phyloP scores from a whole-genome alignment of 768 basidiomycete genomes.

The Chalciporus pseudorubinellus region DNA sequence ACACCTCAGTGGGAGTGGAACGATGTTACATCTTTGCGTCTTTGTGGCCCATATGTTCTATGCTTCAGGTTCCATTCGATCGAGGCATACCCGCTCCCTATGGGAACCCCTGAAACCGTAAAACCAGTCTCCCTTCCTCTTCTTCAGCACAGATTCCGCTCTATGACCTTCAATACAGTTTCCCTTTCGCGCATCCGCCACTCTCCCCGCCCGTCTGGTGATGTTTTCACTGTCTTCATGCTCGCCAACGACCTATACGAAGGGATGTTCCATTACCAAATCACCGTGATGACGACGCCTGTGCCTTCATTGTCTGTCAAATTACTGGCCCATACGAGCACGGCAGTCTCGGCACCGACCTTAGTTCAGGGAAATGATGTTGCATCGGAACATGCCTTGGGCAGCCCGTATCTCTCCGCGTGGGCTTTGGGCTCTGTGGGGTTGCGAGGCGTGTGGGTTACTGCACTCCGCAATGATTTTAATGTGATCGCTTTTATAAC shows the following conservation, averaged over 20 bases:
- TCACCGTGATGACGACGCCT: conserved; percentile 28
- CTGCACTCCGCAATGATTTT: background rate
- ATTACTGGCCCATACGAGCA: conserved; percentile 27
- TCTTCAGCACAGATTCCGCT: conserved; percentile 17
- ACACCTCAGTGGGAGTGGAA: conserved; percentile 42
- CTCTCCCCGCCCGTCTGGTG: conserved; percentile 32
- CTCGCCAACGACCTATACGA: conserved; percentile 40
- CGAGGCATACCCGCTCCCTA: conserved; percentile 36
- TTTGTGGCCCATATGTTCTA: conserved; percentile 50
- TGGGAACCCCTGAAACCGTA: conserved; percentile 4
- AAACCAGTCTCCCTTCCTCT: conserved; percentile 7
- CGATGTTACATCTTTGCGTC: conserved; percentile 41
- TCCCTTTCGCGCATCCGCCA: conserved; percentile 39
- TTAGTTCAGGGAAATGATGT: background rate
- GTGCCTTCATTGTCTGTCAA: conserved; percentile 37
- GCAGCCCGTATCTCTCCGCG: background rate
- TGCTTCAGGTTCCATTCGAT: conserved; percentile 51
- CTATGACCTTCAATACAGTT: conserved; percentile 35
- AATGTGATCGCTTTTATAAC: background rate
- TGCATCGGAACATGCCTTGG: no score
- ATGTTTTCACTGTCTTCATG: conserved; percentile 33
- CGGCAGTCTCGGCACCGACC: background rate
- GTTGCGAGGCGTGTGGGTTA: background rate
- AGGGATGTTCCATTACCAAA: conserved; percentile 47
- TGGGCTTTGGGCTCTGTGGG: background rate